These are phyloP conservation scores for Graphiopsis chlorocephala DNA, from an alignment of 2,329 filamentous ascomycete species.

Conservation along the genomic window DNA sequence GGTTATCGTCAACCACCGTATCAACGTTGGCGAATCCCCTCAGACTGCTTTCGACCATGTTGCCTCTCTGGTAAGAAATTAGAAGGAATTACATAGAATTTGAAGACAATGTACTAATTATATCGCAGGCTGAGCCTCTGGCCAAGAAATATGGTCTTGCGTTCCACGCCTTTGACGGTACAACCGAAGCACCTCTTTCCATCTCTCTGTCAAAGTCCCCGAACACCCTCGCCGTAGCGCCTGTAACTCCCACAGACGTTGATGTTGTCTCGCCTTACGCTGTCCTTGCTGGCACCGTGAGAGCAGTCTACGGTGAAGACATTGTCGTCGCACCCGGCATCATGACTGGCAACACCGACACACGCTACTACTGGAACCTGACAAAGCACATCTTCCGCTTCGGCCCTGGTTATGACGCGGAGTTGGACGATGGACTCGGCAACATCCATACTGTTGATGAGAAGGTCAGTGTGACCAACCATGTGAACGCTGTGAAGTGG, in stretches of 20 bases:
- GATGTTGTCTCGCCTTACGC: slow-evolving; percentile 31
- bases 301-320: slow-evolving; percentile 43
- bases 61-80: slow-evolving; percentile 39
- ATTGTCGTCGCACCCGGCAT: slow-evolving; percentile 37
- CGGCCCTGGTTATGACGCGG: slow-evolving; percentile 34
- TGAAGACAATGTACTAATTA: background rate
- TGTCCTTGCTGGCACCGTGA: slow-evolving; percentile 43
- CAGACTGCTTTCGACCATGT: slow-evolving; percentile 48
- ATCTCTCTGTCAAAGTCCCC: slow-evolving; percentile 30
- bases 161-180: slow-evolving; percentile 49
- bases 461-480: slow-evolving; percentile 38
- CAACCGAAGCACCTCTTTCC: slow-evolving; percentile 33
- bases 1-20: slow-evolving; percentile 55
- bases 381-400: slow-evolving; percentile 38
- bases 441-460: slow-evolving; percentile 37
- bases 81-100: background rate
- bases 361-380: slow-evolving; percentile 35
- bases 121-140: slow-evolving; percentile 35
- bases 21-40: slow-evolving; percentile 54
- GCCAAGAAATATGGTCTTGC: slow-evolving; percentile 49
- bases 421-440: slow-evolving; percentile 28
- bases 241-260: slow-evolving; percentile 36
- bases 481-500: slow-evolving; percentile 45
- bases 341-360: slow-evolving; percentile 39
- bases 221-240: slow-evolving; percentile 32